These are phyloP conservation scores for Zymoseptoria tritici DNA, from an alignment of 2,329 filamentous ascomycete genomes.

Conservation along the genomic window DNA sequence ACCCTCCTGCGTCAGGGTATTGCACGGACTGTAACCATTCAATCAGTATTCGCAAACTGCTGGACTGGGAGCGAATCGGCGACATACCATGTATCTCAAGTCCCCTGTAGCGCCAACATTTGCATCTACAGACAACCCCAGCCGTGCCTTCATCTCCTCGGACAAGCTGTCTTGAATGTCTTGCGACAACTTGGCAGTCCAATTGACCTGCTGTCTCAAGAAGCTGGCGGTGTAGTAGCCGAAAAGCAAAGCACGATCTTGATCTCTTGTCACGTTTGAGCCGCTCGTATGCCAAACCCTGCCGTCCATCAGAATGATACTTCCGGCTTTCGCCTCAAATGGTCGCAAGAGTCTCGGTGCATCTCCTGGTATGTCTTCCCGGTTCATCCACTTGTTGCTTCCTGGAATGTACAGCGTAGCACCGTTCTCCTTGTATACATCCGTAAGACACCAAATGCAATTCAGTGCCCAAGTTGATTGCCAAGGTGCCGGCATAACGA, in stretches of 20 bases:
- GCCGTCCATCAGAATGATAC: conserved; percentile 10
- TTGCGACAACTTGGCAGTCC: conserved; percentile 7
- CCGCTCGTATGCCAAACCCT: conserved; percentile 10
- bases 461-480: conserved; percentile 3
- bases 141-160: conserved; percentile 2
- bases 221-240: conserved; percentile 7
- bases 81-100: not conserved
- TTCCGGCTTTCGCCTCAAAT: conserved; percentile 10
- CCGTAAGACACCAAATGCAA: conserved; percentile 8
- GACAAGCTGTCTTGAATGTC: conserved; percentile 6
- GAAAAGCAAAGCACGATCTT: conserved; percentile 9
- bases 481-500: conserved; percentile 8
- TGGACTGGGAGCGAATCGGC: not conserved
- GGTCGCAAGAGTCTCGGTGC: conserved; percentile 3
- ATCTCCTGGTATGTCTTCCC: conserved; percentile 4
- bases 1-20: not conserved
- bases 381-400: conserved; percentile 4
- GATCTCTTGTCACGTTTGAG: conserved; percentile 5
- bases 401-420: conserved; percentile 8
- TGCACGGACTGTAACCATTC: not conserved
- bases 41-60: not conserved
- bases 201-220: conserved; percentile 8
- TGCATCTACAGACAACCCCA: not conserved
- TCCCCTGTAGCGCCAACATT: not conserved
- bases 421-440: conserved; percentile 7